Base-by-base conservation (phyloP, 257 asterid genomes). In the Misopates orontium region DNA sequence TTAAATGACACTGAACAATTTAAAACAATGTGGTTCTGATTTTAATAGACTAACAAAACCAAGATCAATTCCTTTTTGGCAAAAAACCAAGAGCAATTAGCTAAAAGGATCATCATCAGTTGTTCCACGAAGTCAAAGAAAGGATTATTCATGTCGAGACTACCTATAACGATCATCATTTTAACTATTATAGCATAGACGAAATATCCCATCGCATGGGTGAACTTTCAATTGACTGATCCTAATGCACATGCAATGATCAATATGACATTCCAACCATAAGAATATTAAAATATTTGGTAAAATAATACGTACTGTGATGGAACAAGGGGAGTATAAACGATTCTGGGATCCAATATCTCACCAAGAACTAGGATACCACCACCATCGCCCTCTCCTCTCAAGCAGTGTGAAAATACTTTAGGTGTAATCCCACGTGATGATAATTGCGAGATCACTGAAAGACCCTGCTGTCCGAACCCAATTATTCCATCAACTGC, bases 311-410 rank as follows among this genome's bases (percentile, higher is more conserved):
- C 96, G 80, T 87, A 90, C 96, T 81, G 95, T 70, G 93, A 85
- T 10, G 92, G 97, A 75, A 87, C 96, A 71, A 87, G 95, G 79
- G 97, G 97, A 79, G 89, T 90, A 82, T 90, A 90, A 72, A 83
- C 87, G 80, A 90, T 82, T 75, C 87, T 86, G 25, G 95, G 81
- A 71, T 87, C 95, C 96, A 85, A 75, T 82, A 90, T 87, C 85
- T 86, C 90, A 77, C 97, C 97, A 81, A 90, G 95, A 85, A 90
- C 97, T 54, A 90, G 91, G 78, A 85, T 75, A 69, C 96, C 97
- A 42, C 96, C 97, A 73, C 97, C 97, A 72, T 66, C 73, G 56
- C 79, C 96, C 56, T 83, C 96, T 74, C 97, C 97, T 78, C 77
- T 90, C 85, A 90, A 83, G 85, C 97, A 87, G 65, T 90, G 96